These are phyloP conservation scores for Mucor indicus DNA, from an alignment of 371 early-diverging fungal species.

Conservation along the genomic window DNA sequence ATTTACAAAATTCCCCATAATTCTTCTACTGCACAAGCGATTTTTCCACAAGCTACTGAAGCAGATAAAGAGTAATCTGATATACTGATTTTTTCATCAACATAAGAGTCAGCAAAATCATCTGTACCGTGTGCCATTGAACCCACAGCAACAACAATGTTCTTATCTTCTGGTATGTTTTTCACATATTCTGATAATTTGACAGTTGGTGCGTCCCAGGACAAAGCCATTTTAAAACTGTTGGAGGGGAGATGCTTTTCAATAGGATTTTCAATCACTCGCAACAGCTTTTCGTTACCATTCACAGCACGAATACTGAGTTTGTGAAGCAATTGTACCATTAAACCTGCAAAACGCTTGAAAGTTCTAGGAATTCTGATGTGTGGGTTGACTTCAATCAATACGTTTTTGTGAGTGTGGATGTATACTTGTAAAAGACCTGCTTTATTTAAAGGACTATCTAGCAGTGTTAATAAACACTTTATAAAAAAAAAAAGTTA, in stretches of 20 bases:
- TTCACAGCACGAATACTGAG: slow-evolving; percentile 90
- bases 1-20: slow-evolving; percentile 81
- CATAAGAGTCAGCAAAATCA: slow-evolving; percentile 90
- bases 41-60: slow-evolving; percentile 91
- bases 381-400: slow-evolving; percentile 97
- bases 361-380: slow-evolving; percentile 98
- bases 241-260: slow-evolving; percentile 93
- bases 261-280: slow-evolving; percentile 96
- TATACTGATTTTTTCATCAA: slow-evolving; percentile 94
- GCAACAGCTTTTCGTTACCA: slow-evolving; percentile 89
- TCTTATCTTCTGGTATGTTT: slow-evolving; percentile 75
- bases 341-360: slow-evolving; percentile 96
- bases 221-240: slow-evolving; percentile 84
- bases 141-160: slow-evolving; percentile 89
- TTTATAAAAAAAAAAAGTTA: slow-evolving; percentile 40
- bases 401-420: slow-evolving; percentile 89
- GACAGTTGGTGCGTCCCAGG: slow-evolving; percentile 91
- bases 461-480: slow-evolving; percentile 94
- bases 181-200: slow-evolving; percentile 76
- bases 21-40: slow-evolving; percentile 84
- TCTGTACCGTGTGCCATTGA: slow-evolving; percentile 97
- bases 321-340: slow-evolving; percentile 97
- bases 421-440: slow-evolving; percentile 95
- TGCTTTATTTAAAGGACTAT: slow-evolving; percentile 98
- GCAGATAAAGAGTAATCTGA: slow-evolving; percentile 95